Conservation (phyloP, 164 flowering plant species). For the Magnolia sinica region DNA sequence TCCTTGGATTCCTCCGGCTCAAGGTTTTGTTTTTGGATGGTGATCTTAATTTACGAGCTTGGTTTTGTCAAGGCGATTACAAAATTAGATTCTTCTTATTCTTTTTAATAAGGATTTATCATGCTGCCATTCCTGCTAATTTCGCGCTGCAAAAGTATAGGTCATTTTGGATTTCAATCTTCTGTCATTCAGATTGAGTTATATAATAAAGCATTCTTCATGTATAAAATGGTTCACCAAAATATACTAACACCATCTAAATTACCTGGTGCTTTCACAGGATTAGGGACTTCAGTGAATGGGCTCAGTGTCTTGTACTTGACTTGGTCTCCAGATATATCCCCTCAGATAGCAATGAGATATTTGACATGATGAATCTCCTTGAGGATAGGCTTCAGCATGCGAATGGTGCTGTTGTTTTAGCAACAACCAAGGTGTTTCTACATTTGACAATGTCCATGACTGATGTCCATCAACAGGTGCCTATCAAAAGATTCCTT, state of each 20-base stretch:
- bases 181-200: no score
- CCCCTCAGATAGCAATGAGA: slow-evolving; percentile 85
- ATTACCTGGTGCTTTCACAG: slow-evolving; percentile 39
- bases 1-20: no score
- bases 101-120: no score
- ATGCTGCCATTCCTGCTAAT: no score
- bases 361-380: slow-evolving; percentile 98
- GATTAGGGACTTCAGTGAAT: slow-evolving; percentile 91
- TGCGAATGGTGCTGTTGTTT: slow-evolving; percentile 97
- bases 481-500: slow-evolving; percentile 17
- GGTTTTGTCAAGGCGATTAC: no score
- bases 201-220: neutral
- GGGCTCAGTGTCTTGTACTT: slow-evolving; percentile 95
- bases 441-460: slow-evolving; percentile 90
- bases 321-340: slow-evolving; percentile 87
- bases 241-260: neutral
- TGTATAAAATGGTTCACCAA: neutral
- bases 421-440: slow-evolving; percentile 88
- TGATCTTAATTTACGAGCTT: no score
- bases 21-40: no score
- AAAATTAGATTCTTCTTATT: no score
- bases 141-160: no score
- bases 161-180: no score
- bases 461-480: slow-evolving; percentile 99
- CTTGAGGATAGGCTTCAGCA: slow-evolving; percentile 99